Evolutionary conservation across 352 stramenopile genomes (phyloP).

Genomic region (Pythium aphanidermatum): DNA sequence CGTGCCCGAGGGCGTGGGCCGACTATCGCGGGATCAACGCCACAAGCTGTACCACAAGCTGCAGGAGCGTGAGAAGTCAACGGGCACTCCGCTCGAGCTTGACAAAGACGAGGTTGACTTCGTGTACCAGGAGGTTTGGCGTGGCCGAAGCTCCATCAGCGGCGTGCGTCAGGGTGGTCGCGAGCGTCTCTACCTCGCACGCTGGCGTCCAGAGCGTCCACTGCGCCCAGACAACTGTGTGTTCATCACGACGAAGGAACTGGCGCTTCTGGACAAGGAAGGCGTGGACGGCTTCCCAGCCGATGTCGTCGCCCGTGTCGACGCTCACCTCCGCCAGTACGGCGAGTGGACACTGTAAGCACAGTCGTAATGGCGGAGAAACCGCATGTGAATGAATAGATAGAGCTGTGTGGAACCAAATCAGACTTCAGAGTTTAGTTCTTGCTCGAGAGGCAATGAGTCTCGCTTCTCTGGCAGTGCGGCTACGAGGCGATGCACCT

Average conservation of each 20-base stretch:
- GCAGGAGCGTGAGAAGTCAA: conserved; percentile 62
- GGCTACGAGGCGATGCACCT: too few species aligned
- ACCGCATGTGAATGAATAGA: too few species aligned
- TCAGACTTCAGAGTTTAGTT: too few species aligned
- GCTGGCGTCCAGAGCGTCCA: conserved; percentile 66
- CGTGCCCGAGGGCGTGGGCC: conserved; percentile 52
- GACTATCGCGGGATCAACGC: conserved; percentile 74
- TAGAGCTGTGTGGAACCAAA: too few species aligned
- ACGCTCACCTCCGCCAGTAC: conserved; percentile 55
- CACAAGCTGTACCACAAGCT: conserved; percentile 84
- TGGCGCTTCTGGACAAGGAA: conserved; percentile 47
- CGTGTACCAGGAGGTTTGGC: conserved; percentile 84
- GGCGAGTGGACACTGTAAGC: conserved; percentile 40
- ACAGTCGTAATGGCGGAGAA: too few species aligned
- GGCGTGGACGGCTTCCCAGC: conserved; percentile 60
- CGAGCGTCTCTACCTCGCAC: conserved; percentile 76
- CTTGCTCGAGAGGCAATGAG: too few species aligned
- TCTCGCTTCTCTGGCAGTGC: too few species aligned
- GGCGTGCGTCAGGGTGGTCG: conserved; percentile 61
- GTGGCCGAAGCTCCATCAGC: conserved; percentile 65
- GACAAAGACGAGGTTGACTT: conserved; percentile 88
- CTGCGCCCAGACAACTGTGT: conserved; percentile 82
- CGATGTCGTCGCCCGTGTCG: conserved; percentile 61
- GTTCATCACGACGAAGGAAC: conserved; percentile 80
- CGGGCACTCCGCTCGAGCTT: conserved; percentile 55